Conservation (phyloP, 352 stramenopile genomes). For the Phytophthora pluvialis region DNA sequence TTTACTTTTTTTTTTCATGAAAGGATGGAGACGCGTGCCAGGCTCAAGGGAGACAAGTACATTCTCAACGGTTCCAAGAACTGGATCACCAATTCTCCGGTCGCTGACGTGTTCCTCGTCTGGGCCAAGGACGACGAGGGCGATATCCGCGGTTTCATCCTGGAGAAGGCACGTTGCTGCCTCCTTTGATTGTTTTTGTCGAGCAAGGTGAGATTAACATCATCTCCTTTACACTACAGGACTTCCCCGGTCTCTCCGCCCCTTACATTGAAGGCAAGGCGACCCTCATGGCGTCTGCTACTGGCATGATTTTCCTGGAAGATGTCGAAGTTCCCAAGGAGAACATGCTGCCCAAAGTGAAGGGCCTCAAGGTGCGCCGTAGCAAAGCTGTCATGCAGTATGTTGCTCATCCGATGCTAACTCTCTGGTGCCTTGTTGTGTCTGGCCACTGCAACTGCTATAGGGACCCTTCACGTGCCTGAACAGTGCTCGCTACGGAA, state of each 20-base stretch:
- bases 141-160: conserved; percentile 94
- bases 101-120: conserved; percentile 97
- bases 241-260: conserved; percentile 92
- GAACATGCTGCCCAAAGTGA: conserved; percentile 93
- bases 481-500: conserved; percentile 98
- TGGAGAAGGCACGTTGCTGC: conserved; percentile 85
- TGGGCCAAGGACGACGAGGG: conserved; percentile 97
- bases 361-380: conserved; percentile 73
- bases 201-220: background rate
- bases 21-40: conserved; percentile 95
- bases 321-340: conserved; percentile 95
- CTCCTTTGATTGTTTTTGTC: background rate
- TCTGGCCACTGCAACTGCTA: background rate
- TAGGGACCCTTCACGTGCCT: conserved; percentile 97
- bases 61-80: conserved; percentile 96
- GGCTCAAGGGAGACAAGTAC: conserved; percentile 91
- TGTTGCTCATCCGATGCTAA: background rate
- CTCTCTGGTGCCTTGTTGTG: background rate
- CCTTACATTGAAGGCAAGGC: conserved; percentile 98
- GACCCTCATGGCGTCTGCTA: conserved; percentile 93
- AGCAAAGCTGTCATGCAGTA: background rate
- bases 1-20: conserved; percentile 2
- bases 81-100: conserved; percentile 98
- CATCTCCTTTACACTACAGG: conserved; percentile 36
- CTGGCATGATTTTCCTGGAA: conserved; percentile 98